phyloP scores from a whole-genome alignment of 495 filamentous ascomycete species.

The Glonium stellatum region DNA sequence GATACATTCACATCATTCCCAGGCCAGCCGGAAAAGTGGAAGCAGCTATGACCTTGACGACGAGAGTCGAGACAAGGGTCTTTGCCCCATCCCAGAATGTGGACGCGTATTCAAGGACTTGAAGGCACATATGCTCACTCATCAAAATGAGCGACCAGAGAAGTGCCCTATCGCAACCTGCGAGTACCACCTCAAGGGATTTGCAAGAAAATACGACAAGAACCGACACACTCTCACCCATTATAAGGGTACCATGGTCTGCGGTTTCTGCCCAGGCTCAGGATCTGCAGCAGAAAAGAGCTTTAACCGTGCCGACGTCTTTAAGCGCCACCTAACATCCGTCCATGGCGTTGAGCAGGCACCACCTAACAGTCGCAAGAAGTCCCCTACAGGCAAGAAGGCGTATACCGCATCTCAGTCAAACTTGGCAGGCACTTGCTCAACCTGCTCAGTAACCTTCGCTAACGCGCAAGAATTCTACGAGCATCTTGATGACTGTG shows the following conservation, averaged over 20 bases:
- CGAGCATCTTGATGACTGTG: conserved; percentile 98
- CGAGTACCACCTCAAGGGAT: conserved; percentile 93
- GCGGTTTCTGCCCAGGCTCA: conserved; percentile 90
- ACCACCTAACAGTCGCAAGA: conserved; percentile 90
- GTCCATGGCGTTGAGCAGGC: conserved; percentile 95
- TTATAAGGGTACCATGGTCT: conserved; percentile 99
- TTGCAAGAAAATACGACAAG: conserved; percentile 97
- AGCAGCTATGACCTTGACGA: conserved; percentile 51
- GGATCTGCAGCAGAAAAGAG: conserved; percentile 93
- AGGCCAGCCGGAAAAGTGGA: conserved; percentile 47
- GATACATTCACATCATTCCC: conserved; percentile 49
- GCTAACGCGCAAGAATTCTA: conserved; percentile 96
- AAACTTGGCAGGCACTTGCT: conserved; percentile 67
- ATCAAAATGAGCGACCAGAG: conserved; percentile 86
- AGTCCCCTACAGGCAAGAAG: conserved; percentile 58
- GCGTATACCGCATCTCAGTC: conserved; percentile 45
- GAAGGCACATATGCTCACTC: conserved; percentile 93
- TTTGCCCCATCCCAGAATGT: conserved; percentile 79
- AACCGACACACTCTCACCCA: conserved; percentile 97
- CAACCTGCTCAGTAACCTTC: conserved; percentile 88
- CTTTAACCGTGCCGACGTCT: conserved; percentile 97
- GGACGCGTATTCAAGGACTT: conserved; percentile 89
- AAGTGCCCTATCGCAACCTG: conserved; percentile 94
- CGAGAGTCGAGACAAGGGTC: conserved; percentile 57
- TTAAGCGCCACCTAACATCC: conserved; percentile 92